A percentile compares a stretch with the other conserved stretches of the same genome.
These are phyloP conservation scores for Phoma herbarum DNA, from an alignment of 2,329 filamentous ascomycete species.

Conservation along the genomic window DNA sequence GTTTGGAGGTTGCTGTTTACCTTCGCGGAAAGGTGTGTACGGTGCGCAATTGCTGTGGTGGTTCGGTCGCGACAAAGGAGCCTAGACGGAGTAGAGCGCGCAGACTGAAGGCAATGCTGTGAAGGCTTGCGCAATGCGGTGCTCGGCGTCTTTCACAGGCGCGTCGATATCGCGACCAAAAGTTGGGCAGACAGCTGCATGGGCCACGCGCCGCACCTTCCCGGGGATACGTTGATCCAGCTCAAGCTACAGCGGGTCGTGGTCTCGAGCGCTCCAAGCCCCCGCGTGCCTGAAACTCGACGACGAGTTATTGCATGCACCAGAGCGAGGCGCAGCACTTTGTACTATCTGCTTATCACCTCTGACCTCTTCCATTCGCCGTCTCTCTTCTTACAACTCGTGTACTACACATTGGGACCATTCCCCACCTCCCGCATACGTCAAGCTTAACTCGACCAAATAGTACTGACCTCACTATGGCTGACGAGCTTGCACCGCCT, in stretches of 20 bases:
- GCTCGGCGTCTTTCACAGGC: conserved; percentile 30
- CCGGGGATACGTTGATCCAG: conserved; percentile 39
- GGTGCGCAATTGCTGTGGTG: conserved; percentile 16
- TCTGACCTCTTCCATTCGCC: neutral
- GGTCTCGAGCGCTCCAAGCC: conserved; percentile 26
- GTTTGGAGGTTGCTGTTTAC: conserved; percentile 32
- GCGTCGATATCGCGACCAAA: conserved; percentile 39
- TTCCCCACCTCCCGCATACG: neutral
- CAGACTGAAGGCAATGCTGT: conserved; percentile 11
- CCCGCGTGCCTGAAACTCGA: conserved; percentile 32
- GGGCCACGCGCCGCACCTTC: conserved; percentile 28
- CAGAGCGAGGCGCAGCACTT: conserved; percentile 31
- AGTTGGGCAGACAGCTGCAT: conserved; percentile 39
- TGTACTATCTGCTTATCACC: conserved; percentile 7
- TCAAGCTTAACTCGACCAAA: neutral
- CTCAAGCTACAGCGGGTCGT: conserved; percentile 20
- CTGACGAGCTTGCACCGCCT: conserved; percentile 61
- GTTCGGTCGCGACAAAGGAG: conserved; percentile 2
- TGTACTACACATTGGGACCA: neutral
- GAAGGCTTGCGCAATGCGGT: conserved; percentile 15
- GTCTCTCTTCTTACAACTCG: neutral
- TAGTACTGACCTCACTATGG: conserved; percentile 37
- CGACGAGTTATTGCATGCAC: conserved; percentile 24
- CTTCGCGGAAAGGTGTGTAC: neutral
- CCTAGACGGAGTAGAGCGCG: conserved; percentile 8